Base-by-base conservation (phyloP, 169 alveolate genomes). In the Cryptosporidium andersoni region DNA sequence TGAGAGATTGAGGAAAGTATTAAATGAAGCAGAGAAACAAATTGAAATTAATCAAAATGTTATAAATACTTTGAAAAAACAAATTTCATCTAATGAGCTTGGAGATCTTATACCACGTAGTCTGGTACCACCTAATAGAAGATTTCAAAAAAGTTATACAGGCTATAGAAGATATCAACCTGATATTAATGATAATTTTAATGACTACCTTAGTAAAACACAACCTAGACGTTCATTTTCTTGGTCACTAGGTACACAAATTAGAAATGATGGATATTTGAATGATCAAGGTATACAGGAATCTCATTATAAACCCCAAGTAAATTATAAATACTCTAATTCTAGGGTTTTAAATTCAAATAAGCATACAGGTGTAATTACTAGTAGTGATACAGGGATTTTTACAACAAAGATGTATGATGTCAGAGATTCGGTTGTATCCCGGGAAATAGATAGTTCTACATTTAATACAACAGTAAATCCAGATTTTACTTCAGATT, bases 31-130 rank as follows among this genome's bases (percentile, higher is more conserved):
- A 40, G 85, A 74, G 39, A 74, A 47, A 39, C 85, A 74, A 36
- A 74, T 74, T 74, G 85, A 74, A 16, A 58, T 74, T 8, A 74
- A 74, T 45, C 85, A 74, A 48, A 74, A 64, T 39, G 62, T 74
- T 12, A 74, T 74, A 2, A 2, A 66, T 36, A 58, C 85, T 34
- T 36, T 74, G 4, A 74, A 74, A 39, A 74, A 45, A 58, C 85
- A 74, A 34, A 56, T 74, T 16, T 66, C 81, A 12, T 52, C 55
- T n/a, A 66, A 36, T 12, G 81, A 66, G 11, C 45, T 68, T 7
- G 66, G 66, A 16, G 34, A 53, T 53, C 14, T 53, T 16, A 16
- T 8, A 9, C 14, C 6, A 16, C 34, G 34, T 53, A 25, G 63
- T 8, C 8, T 6, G 14, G n/a, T 53, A 4, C 34, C 63, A 7